phyloP scores from a whole-genome alignment of 2,329 filamentous ascomycete species.

The Fusarium anthophilum region DNA sequence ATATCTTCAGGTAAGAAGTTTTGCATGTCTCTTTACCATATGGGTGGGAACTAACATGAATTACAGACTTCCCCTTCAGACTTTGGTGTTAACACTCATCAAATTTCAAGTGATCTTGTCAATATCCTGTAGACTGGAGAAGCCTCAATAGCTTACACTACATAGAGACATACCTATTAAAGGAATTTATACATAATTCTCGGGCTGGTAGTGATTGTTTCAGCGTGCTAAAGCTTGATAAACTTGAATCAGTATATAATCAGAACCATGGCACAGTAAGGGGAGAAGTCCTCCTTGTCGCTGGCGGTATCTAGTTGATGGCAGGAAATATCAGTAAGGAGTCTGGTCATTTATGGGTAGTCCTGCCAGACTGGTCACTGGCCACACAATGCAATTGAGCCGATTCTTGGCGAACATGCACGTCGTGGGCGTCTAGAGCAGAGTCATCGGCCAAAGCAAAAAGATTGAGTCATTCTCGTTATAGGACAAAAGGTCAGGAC shows the following conservation, averaged over 20 bases:
- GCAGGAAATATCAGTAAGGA: too few relatives aligned
- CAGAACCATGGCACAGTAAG: background rate
- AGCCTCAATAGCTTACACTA: too few relatives aligned
- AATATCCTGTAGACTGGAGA: constrained; percentile 45
- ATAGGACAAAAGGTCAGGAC: constrained; percentile 18
- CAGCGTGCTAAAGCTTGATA: background rate
- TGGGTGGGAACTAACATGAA: background rate
- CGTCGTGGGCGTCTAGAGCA: too few relatives aligned
- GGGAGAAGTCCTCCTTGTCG: background rate
- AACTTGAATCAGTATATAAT: background rate
- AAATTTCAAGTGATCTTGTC: constrained; percentile 49
- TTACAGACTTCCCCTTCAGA: constrained; percentile 46
- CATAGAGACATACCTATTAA: background rate
- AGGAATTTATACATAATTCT: background rate
- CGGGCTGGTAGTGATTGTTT: background rate
- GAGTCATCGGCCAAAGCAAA: background rate
- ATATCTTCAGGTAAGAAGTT: constrained; percentile 56
- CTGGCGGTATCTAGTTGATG: too few relatives aligned
- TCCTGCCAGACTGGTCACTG: too few relatives aligned
- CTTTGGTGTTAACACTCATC: constrained; percentile 51
- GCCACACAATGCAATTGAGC: background rate
- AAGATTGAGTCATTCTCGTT: background rate
- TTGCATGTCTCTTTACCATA: background rate
- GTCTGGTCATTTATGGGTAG: background rate
- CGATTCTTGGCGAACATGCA: background rate